These are phyloP conservation scores for Hymenoscyphus repandus DNA, from an alignment of 2,329 filamentous ascomycete genomes.

Conservation along the genomic window DNA sequence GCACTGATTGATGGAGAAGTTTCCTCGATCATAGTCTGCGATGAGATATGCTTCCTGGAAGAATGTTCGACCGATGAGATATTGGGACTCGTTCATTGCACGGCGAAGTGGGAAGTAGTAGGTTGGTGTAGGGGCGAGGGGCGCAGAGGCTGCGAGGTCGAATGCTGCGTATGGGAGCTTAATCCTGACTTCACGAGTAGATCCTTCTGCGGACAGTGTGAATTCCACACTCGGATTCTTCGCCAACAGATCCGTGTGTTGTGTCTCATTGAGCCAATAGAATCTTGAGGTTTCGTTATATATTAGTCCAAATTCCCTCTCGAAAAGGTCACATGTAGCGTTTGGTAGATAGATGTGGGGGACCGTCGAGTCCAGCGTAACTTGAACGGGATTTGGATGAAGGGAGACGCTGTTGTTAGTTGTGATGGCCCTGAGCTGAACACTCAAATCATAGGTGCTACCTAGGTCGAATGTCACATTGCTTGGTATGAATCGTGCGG, in stretches of 20 bases:
- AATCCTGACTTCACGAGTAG: constrained; percentile 16
- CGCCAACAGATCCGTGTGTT: constrained; percentile 22
- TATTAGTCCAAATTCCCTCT: constrained; percentile 31
- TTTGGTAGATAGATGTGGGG: constrained; percentile 35
- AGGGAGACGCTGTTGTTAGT: constrained; percentile 18
- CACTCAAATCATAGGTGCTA: constrained; percentile 32
- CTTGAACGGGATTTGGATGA: constrained; percentile 24
- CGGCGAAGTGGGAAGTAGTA: constrained; percentile 25
- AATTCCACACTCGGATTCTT: constrained; percentile 29
- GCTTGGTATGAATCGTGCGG: constrained; percentile 34
- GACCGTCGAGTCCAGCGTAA: constrained; percentile 34
- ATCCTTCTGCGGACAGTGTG: constrained; percentile 15
- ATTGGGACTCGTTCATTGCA: constrained; percentile 21
- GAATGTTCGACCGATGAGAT: constrained; percentile 25
- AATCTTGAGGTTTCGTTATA: constrained; percentile 30
- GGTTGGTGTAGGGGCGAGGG: constrained; percentile 10
- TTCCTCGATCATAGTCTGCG: constrained; percentile 35
- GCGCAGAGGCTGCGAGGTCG: constrained; percentile 27
- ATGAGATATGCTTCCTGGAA: constrained; percentile 32
- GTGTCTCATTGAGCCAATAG: constrained; percentile 30
- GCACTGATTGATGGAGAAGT: constrained; percentile 36
- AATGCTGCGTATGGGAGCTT: constrained; percentile 26
- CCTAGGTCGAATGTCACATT: constrained; percentile 34
- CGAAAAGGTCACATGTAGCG: constrained; percentile 32
- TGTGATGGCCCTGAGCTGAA: constrained; percentile 32